Evolutionary conservation across 352 stramenopile genomes (phyloP).

Genomic region (Pythium brachiatum): DNA sequence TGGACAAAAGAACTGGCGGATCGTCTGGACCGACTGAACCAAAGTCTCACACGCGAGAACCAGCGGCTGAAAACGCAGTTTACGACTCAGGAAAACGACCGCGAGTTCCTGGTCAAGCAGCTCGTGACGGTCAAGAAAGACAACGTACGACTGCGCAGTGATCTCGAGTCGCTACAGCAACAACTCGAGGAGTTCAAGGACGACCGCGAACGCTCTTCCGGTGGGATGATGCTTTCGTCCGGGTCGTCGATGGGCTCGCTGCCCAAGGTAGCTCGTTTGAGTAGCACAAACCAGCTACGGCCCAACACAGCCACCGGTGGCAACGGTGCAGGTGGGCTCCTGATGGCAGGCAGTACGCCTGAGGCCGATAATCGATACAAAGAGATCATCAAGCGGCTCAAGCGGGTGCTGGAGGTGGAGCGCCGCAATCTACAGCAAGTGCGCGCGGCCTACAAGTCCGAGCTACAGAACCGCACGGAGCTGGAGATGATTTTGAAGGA

Average conservation of each 20-base stretch:
- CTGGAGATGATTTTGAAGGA: conserved; percentile 79
- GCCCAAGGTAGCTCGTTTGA: conserved; percentile 5
- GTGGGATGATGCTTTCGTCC: not conserved
- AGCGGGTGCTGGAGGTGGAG: conserved; percentile 87
- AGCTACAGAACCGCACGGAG: conserved; percentile 77
- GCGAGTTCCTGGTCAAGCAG: conserved; percentile 92
- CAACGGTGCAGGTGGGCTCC: not conserved
- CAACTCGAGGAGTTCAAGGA: conserved; percentile 55
- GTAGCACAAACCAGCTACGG: not conserved
- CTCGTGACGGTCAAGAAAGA: conserved; percentile 92
- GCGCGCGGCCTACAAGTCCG: conserved; percentile 58
- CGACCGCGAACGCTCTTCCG: conserved; percentile 29
- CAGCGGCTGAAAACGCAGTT: conserved; percentile 88
- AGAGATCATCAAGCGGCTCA: conserved; percentile 91
- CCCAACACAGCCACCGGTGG: not conserved
- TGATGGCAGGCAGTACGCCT: not conserved
- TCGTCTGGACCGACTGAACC: conserved; percentile 88
- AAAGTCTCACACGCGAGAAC: conserved; percentile 88
- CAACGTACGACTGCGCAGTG: conserved; percentile 74
- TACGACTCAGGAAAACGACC: conserved; percentile 91
- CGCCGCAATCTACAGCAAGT: conserved; percentile 79
- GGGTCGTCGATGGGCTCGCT: conserved; percentile 34
- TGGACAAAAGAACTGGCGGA: conserved; percentile 90
- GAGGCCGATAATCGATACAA: conserved; percentile 87
- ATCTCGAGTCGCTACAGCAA: conserved; percentile 48